A percentile compares a stretch with the other conserved stretches of the same genome.
Conservation (phyloP, 164 flowering plant genomes). For the Litsea cubeba region DNA sequence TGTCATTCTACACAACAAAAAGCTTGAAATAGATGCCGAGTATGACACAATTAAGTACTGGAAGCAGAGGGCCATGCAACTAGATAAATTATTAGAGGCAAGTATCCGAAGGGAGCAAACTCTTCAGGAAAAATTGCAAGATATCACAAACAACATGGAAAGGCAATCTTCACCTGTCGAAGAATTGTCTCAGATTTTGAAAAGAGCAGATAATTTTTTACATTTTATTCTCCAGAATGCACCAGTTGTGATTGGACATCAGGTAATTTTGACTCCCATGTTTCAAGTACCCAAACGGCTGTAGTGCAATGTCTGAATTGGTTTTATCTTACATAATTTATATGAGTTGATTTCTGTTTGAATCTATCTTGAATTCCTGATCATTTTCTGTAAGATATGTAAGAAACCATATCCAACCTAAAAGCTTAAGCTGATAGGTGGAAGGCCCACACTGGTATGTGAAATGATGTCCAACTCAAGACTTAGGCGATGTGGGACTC, state of each 20-base stretch:
- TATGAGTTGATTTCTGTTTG: background rate
- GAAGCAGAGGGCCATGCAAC: conserved; percentile 69
- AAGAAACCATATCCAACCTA: too few species aligned
- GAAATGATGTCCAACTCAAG: too few species aligned
- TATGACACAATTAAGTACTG: conserved; percentile 68
- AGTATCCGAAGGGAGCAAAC: conserved; percentile 75
- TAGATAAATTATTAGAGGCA: conserved; percentile 72
- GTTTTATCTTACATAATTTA: background rate
- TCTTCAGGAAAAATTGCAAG: conserved; percentile 69
- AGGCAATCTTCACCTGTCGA: conserved; percentile 86
- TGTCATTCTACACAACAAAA: conserved; percentile 42
- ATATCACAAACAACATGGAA: conserved; percentile 58
- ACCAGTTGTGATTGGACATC: conserved; percentile 95
- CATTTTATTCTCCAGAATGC: conserved; percentile 97
- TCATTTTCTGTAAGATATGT: too few species aligned
- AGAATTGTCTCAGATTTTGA: conserved; percentile 79
- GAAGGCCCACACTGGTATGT: too few species aligned
- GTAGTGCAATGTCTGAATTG: background rate
- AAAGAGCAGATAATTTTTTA: conserved; percentile 90
- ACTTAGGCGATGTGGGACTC: too few species aligned
- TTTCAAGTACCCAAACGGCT: background rate
- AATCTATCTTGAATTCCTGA: background rate
- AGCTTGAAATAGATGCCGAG: conserved; percentile 67
- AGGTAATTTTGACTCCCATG: conserved; percentile 41
- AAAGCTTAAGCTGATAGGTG: too few species aligned